These are phyloP conservation scores for Solanum raphanifolium DNA, from an alignment of 257 asterid genomes.

Conservation along the genomic window DNA sequence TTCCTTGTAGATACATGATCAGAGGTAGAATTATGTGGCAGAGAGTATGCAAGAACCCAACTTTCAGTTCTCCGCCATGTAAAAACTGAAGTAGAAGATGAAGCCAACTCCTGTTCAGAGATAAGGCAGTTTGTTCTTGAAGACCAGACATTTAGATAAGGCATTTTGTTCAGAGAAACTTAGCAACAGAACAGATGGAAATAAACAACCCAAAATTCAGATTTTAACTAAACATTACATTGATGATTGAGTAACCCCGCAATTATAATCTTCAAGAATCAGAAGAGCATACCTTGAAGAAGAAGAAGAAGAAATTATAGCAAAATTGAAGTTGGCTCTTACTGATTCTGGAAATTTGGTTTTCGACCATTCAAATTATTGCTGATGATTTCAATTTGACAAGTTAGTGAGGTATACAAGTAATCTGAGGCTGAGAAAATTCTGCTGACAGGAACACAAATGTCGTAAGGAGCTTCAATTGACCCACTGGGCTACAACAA, in stretches of 20 bases:
- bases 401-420: background rate
- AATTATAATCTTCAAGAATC: background rate
- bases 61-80: conserved; percentile 30
- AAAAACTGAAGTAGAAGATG: conserved; percentile 15
- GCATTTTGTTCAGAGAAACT: conserved; percentile 40
- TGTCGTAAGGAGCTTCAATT: background rate
- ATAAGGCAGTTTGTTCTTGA: background rate
- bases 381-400: background rate
- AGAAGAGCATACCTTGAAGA: background rate
- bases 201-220: background rate
- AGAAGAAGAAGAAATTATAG: background rate
- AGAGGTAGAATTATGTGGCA: background rate
- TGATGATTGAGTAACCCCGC: background rate
- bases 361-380: background rate
- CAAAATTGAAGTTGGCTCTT: background rate
- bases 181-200: background rate
- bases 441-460: background rate
- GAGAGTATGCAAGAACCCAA: conserved; percentile 12
- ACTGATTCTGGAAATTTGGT: background rate
- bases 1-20: conserved; percentile 8
- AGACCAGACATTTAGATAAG: conserved; percentile 53
- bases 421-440: background rate
- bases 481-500: background rate
- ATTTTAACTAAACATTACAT: background rate
- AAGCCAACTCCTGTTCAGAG: conserved; percentile 1